Base-by-base conservation (phyloP, 1,284 basidiomycete species). In the Austropuccinia psidii region DNA sequence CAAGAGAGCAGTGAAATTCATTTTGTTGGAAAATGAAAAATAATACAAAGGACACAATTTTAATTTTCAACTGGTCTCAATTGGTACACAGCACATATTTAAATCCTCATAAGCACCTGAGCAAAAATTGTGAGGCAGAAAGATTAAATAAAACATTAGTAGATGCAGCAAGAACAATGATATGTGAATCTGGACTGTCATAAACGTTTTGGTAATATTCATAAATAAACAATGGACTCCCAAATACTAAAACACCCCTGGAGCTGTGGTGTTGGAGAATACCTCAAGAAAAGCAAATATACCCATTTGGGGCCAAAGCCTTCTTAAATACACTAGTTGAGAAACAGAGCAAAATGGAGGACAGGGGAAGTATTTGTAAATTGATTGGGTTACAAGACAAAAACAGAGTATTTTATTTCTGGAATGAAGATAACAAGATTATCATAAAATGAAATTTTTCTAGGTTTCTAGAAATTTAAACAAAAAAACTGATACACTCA, bases 51-150 rank as follows among this genome's bases (percentile, higher is more conserved):
- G 13, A 7, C 27, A 45, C 5, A 13, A 9, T 3, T 21, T 62
- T 3, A 0, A 5, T 1, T 2, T 45, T 8, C 47, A 21, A 19
- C 37, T 41, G 17, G 21, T 17, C 8, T 47, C 60, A 0, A 29
- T 45, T 27, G 60, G 60, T 2, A 27, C 19, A 2, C 19, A 41
- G 0, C 0, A 45, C 0, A 62, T 62, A 13, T 62, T 47, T 24
- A 43, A 39, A 6, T 62, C 60, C 1, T 47, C 47, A 0, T 66
- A 66, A 13, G 37, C 43, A 0, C 62, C 43, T 0, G 49, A 66
- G 47, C 66, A 68, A 31, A 31, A 68, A 68, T 29, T 49, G 66
- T 0, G 37, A 47, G 9, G 66, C 49, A 5, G 50, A 68, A 31
- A 2, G 66, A 0, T 52, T 68, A 1, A 68, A 68, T 15, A 31